phyloP scores from a whole-genome alignment of 2,329 filamentous ascomycete species.

The Tolypocladium inflatum region DNA sequence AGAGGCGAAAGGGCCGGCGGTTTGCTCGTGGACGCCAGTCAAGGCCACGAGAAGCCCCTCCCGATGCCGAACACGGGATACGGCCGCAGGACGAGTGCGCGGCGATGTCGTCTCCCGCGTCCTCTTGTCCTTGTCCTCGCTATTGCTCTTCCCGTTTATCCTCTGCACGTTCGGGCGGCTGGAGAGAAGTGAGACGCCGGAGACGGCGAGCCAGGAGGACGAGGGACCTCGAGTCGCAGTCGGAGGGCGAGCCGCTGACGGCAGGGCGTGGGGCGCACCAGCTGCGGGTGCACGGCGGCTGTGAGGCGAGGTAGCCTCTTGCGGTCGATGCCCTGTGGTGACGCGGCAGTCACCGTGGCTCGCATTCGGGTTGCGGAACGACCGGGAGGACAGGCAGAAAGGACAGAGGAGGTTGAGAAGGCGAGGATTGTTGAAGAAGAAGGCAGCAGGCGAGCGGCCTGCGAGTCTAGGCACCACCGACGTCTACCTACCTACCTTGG shows the following conservation, averaged over 20 bases:
- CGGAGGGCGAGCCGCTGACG: neutral
- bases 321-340: neutral
- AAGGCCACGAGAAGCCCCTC: neutral
- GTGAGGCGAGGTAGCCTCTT: neutral
- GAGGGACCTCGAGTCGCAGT: neutral
- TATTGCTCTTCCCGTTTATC: neutral
- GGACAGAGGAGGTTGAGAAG: neutral
- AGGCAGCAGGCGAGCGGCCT: neutral
- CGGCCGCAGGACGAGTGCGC: neutral
- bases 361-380: neutral
- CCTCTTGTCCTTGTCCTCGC: neutral
- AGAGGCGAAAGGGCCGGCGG: neutral
- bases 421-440: neutral
- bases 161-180: neutral
- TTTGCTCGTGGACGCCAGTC: neutral
- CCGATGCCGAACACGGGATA: neutral
- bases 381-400: neutral
- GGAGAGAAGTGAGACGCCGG: no score
- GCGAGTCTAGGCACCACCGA: neutral
- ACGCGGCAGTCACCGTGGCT: neutral
- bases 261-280: neutral
- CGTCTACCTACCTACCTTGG: no score
- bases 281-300: neutral
- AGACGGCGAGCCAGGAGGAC: neutral
- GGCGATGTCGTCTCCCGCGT: neutral